These are phyloP conservation scores for Neoboletus magnificus DNA, from an alignment of 768 basidiomycete species.

Conservation along the genomic window DNA sequence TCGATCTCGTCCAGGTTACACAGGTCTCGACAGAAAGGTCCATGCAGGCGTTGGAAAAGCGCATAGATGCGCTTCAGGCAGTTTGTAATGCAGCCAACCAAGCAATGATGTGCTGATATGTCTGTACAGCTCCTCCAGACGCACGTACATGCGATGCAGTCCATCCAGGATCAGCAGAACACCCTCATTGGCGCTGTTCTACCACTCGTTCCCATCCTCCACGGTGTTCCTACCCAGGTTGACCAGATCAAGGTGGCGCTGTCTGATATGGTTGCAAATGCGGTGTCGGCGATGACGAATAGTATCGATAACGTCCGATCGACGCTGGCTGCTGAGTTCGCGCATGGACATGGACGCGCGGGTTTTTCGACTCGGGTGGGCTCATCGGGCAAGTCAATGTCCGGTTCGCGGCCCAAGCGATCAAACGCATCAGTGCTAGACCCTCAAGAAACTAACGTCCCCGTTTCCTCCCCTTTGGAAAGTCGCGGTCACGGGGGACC, in stretches of 20 bases:
- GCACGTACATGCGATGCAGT: conserved; percentile 54
- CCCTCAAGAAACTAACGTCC: not conserved
- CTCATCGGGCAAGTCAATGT: not conserved
- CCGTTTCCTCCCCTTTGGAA: conserved; percentile 14
- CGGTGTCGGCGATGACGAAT: conserved; percentile 15
- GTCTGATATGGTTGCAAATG: conserved; percentile 17
- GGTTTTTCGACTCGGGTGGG: conserved; percentile 4
- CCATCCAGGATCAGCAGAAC: conserved; percentile 42
- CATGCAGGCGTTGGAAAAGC: conserved; percentile 49
- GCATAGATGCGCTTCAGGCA: conserved; percentile 53
- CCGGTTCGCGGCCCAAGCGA: conserved; percentile 5
- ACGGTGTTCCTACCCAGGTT: conserved; percentile 57
- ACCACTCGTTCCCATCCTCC: conserved; percentile 59
- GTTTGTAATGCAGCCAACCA: conserved; percentile 30
- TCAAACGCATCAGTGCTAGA: not conserved
- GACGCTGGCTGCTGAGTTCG: conserved; percentile 5
- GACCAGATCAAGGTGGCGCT: conserved; percentile 23
- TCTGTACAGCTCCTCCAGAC: conserved; percentile 45
- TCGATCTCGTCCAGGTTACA: conserved; percentile 40
- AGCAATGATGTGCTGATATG: conserved; percentile 14
- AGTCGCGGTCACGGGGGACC: not conserved
- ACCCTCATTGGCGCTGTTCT: conserved; percentile 43
- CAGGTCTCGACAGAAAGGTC: conserved; percentile 37
- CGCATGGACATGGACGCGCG: not conserved
- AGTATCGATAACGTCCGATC: conserved; percentile 14